Base-by-base conservation (phyloP, 306 rosid species). In the Purshia tridentata region DNA sequence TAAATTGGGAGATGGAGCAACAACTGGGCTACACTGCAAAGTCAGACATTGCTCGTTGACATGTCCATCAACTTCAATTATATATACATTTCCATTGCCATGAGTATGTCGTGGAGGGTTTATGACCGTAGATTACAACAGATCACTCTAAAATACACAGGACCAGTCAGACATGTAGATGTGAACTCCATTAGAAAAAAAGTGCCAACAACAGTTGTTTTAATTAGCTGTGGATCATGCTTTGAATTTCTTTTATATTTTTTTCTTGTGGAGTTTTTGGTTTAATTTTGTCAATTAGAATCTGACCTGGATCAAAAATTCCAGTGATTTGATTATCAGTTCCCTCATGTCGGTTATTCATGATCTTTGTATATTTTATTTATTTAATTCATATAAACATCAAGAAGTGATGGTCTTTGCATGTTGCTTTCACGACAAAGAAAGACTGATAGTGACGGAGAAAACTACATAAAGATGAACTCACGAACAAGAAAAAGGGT, bases 1-100 rank as follows among this genome's bases (percentile, higher is more conserved):
- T 89, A 57, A 89, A 88, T 67, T 93, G 97, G 98, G 98, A 93
- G 83, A 81, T 79, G 84, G 98, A 93, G 81, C 98, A 92, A 47
- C 96, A 88, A 10, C 59, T 91, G 60, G 92, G 86, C 10, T 78
- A 76, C 86, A 68, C 85, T n/a, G 81, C 86, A 72, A 86, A 86
- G 88, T 85, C 87, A 48, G 93, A 93, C 73, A 93, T 93, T 74
- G 62, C 88, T 50, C 98, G 97, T 81, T 93, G 91, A 90, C 87
- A 10, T 5, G 46, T 70, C 50, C 46, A 51, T 35, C 56, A 13
- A 29, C 3, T 23, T 7, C 5, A 4, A 50, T 67, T 12, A 59
- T 13, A 72, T 7, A 57, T 23, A 16, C 46, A 48, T 15, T 39
- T 16, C 57, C 23, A 48, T 23, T 8, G 52, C 54, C 65, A 23